A percentile compares a stretch with the other conserved stretches of the same genome.
Evolutionary conservation across 768 basidiomycete genomes (phyloP).

Genomic region (Lactarius vividus): DNA sequence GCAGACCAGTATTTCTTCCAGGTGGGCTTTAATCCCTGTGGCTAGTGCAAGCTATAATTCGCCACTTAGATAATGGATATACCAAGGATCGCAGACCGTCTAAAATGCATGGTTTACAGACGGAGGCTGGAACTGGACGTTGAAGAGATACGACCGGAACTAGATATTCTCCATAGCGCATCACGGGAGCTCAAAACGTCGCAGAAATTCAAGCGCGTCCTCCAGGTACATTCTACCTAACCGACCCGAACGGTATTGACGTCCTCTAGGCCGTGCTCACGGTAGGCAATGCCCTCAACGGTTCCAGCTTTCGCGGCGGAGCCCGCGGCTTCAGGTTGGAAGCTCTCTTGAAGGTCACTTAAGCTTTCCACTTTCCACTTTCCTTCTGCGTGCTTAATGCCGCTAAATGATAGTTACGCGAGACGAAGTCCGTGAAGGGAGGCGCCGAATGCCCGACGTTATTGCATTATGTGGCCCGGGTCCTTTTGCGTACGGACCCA

Average conservation of each 20-base stretch:
- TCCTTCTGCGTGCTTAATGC: not conserved
- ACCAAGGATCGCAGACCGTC: constrained; percentile 67
- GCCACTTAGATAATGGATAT: constrained; percentile 67
- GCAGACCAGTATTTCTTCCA: constrained; percentile 82
- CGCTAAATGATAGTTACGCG: constrained; percentile 57
- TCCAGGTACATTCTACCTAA: constrained; percentile 49
- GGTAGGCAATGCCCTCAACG: constrained; percentile 82
- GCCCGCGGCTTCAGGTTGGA: constrained; percentile 86
- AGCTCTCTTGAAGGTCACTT: constrained; percentile 69
- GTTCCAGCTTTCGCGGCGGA: constrained; percentile 76
- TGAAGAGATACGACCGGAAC: constrained; percentile 79
- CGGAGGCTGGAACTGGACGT: constrained; percentile 79
- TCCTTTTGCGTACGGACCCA: constrained; percentile 66
- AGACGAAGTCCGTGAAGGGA: constrained; percentile 73
- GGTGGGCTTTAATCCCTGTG: constrained; percentile 40
- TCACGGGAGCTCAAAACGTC: constrained; percentile 67
- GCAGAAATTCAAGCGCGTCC: constrained; percentile 59
- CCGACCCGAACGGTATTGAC: constrained; percentile 10
- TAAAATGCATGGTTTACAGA: constrained; percentile 83
- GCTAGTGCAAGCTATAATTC: not conserved
- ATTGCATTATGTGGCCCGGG: constrained; percentile 84
- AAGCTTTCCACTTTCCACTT: not conserved
- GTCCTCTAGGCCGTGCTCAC: constrained; percentile 59
- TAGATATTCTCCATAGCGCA: constrained; percentile 69
- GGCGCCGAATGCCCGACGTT: constrained; percentile 77